Evolutionary conservation across 495 filamentous ascomycete species (phyloP), one percentile per base, ranked within the genome.

Genomic region (Aspergillus diversus): DNA sequence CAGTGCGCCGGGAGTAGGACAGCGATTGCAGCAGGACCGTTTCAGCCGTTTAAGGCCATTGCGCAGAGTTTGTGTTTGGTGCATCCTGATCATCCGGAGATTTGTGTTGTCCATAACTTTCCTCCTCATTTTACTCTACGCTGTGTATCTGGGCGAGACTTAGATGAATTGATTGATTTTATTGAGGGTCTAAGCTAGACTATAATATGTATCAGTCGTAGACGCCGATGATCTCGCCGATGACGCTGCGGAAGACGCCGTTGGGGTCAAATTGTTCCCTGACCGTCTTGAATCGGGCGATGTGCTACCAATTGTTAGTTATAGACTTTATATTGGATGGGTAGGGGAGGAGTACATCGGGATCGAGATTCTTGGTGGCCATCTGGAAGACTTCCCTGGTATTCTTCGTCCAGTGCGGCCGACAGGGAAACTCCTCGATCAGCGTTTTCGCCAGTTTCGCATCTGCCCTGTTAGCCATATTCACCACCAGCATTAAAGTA

Each of bases 361-460:
- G 62, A 55, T 64, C 62, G 1, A 64, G 49, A 48, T 64, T 59
- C 33, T 60, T 59, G 7, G n/a, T 48, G 0, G 62, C 56, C 49
- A 64, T 12, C 12, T 55, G 27, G 32, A 64, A 64, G 5, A 64
- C 62, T 3, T 64, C 62, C 5, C 62, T 33, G 5, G 56, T 64
- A 32, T 64, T 64, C 56, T 64, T 64, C 7, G 62, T 64, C 62
- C 62, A 64, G n/a, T 64, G 62, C 15, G 62, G 62, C 1, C 62
- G 62, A 35, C 62, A 64, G 1, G 62, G 62, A 12, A 64, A 64
- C 32, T 64, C 62, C 6, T 59, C 39, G 13, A 64, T 53, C 35
- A 64, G 37, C 5, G 43, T 39, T 27, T 46, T 59, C 8, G 57
- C 62, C 2, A 64, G 50, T 7, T 42, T 55, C 1, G 39, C 55